Percentiles rank a stretch among this genome's conserved stretches.
Conservation (phyloP, 192 early-diverging fungal genomes). For the Polychytrium aggregatum region DNA sequence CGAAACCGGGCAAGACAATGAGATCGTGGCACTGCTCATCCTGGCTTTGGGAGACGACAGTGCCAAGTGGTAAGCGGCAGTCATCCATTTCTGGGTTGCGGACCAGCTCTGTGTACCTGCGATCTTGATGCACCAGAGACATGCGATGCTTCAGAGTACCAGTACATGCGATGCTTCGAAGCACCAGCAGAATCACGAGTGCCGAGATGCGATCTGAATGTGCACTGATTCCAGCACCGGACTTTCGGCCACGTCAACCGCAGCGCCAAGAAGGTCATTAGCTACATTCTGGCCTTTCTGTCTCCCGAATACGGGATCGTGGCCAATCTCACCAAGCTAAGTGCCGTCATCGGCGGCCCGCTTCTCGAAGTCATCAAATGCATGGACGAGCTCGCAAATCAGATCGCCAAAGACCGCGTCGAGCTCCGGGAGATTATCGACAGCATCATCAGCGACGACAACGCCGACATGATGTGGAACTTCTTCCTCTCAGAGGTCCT, state of each 20-base stretch:
- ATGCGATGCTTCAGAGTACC: no score
- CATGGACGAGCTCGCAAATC: slow-evolving; percentile 35
- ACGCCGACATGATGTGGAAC: slow-evolving; percentile 40
- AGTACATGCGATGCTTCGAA: no score
- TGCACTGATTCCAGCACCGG: no score
- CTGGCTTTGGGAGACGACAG: slow-evolving; percentile 33
- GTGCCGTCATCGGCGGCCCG: slow-evolving; percentile 14
- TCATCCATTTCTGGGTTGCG: no score
- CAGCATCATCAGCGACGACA: slow-evolving; percentile 17
- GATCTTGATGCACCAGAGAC: no score
- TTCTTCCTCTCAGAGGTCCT: slow-evolving; percentile 34
- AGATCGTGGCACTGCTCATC: slow-evolving; percentile 27
- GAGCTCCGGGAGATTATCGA: slow-evolving; percentile 31
- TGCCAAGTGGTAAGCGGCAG: slow-evolving; percentile 17
- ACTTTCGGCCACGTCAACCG: no score
- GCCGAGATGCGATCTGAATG: no score
- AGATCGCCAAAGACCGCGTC: slow-evolving; percentile 22
- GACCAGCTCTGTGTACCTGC: no score
- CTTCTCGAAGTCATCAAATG: slow-evolving; percentile 17
- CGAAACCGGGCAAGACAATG: slow-evolving; percentile 17
- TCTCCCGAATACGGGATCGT: slow-evolving; percentile 16
- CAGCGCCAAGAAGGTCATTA: slow-evolving; percentile 19
- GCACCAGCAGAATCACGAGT: no score
- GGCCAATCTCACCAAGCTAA: slow-evolving; percentile 20
- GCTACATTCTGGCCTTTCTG: slow-evolving; percentile 14